Evolutionary conservation across 179 eudicot species (phyloP), one percentile per base, ranked within the genome.

Genomic region (Monotropa hypopitys): DNA sequence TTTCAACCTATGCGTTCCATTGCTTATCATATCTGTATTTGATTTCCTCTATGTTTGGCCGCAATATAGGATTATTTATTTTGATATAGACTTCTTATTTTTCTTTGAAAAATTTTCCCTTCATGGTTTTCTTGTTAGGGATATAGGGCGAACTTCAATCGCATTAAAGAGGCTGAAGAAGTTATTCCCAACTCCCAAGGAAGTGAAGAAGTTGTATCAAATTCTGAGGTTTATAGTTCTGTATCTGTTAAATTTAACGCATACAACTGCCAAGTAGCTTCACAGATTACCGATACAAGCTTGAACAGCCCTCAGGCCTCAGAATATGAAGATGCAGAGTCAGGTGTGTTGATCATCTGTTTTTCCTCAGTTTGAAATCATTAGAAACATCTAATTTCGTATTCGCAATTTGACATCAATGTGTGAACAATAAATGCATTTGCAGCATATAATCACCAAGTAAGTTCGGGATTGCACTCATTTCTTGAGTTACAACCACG

Each of bases 321-420:
- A 56, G 90, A 88, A 62, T 83, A 82, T 79, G 94, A 87, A 79
- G 94, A 90, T 86, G 89, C 84, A 53, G 92, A 92, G 80, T 90
- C 94, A 75, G 92, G 97, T 90, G 42, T 43, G 74, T 73, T 12
- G 76, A 7, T 1, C 61, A 69, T 50, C 30, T 47, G 12, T 35
- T n/a, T 38, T 42, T 82, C 47, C 75, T 54, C 33, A 50, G 12
- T 49, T 72, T 10, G 12, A 32, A 38, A 20, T 53, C 33, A 38
- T 6, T 40, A 20, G 66, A 50, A 32, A 51, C 23, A 77, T 3
- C 15, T 43, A 13, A 16, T 76, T 20, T 62, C 46, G 12, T 45
- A 15, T 32, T 75, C n/a, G 45, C 54, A 47, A 12, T 18, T 62
- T 46, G 10, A 33, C 15, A 35, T 62, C 62, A 63, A 1, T 66